These are phyloP conservation scores for Neocatenulostroma microsporum DNA, from an alignment of 2,329 filamentous ascomycete genomes.

Conservation along the genomic window DNA sequence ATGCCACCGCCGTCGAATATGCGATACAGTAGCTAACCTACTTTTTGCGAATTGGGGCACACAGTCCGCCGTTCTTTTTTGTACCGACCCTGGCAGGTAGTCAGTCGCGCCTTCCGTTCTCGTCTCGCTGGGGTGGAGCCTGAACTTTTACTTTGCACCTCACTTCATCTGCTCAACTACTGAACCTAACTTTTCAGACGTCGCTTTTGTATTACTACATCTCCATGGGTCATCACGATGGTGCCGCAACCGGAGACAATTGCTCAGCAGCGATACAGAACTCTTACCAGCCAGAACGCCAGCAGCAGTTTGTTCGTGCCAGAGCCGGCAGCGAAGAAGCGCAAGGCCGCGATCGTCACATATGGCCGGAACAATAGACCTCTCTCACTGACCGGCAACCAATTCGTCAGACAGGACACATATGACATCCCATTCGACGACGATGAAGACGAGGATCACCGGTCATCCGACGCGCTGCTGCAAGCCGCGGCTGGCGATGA, in stretches of 20 bases:
- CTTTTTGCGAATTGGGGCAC: too few relatives aligned
- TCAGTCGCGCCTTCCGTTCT: too few relatives aligned
- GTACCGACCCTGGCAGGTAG: too few relatives aligned
- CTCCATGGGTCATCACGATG: not conserved
- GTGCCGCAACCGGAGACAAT: not conserved
- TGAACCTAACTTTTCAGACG: not conserved
- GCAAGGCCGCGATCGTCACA: slow-evolving; percentile 11
- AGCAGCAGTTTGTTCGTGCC: too few relatives aligned
- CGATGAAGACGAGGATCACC: slow-evolving; percentile 4
- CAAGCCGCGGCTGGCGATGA: slow-evolving; percentile 6
- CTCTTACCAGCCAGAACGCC: too few relatives aligned
- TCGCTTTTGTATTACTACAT: not conserved
- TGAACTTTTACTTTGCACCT: too few relatives aligned
- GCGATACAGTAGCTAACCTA: too few relatives aligned
- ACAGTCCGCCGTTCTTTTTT: too few relatives aligned
- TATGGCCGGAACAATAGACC: slow-evolving; percentile 16
- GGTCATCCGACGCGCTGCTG: not conserved
- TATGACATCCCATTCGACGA: slow-evolving; percentile 14
- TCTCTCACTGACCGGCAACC: slow-evolving; percentile 16
- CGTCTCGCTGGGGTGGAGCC: too few relatives aligned
- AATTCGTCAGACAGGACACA: slow-evolving; percentile 13
- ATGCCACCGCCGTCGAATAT: too few relatives aligned
- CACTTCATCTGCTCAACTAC: too few relatives aligned
- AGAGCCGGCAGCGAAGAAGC: too few relatives aligned
- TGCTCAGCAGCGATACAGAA: not conserved